A percentile compares a stretch with the other conserved stretches of the same genome.
Evolutionary conservation across 768 basidiomycete genomes (phyloP).

Genomic region (Xerocomellus intermedius): DNA sequence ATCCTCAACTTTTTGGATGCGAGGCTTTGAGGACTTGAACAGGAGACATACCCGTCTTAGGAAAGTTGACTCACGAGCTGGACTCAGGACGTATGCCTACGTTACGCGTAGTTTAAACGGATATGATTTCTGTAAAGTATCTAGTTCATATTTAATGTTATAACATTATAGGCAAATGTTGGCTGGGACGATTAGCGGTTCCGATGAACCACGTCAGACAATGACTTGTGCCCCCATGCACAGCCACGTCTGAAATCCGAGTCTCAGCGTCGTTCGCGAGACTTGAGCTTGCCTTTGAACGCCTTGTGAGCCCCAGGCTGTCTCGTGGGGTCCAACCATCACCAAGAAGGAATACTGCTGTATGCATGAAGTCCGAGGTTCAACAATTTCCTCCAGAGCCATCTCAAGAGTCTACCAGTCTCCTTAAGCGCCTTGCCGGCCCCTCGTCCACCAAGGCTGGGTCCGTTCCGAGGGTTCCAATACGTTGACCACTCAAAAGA

Average conservation of each 20-base stretch:
- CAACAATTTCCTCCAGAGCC: constrained; percentile 28
- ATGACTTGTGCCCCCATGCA: background rate
- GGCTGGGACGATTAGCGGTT: background rate
- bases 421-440: constrained; percentile 79
- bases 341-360: background rate
- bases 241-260: constrained; percentile 1
- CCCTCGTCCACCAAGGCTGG: constrained; percentile 90
- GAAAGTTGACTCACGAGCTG: constrained; percentile 8
- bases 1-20: constrained; percentile 20
- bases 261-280: background rate
- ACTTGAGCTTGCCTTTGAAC: no score
- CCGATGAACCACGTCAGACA: no score
- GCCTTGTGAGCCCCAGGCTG: background rate
- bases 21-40: background rate
- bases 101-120: background rate
- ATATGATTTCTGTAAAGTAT: background rate
- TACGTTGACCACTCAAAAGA: background rate
- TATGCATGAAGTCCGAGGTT: constrained; percentile 21
- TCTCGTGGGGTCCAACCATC: background rate
- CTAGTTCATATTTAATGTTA: background rate
- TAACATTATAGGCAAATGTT: background rate
- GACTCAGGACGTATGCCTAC: constrained; percentile 2
- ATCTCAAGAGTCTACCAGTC: constrained; percentile 66
- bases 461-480: constrained; percentile 39
- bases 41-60: background rate